Evolutionary conservation across 768 basidiomycete genomes (phyloP).

Genomic region (Boletus tylopilopsis): DNA sequence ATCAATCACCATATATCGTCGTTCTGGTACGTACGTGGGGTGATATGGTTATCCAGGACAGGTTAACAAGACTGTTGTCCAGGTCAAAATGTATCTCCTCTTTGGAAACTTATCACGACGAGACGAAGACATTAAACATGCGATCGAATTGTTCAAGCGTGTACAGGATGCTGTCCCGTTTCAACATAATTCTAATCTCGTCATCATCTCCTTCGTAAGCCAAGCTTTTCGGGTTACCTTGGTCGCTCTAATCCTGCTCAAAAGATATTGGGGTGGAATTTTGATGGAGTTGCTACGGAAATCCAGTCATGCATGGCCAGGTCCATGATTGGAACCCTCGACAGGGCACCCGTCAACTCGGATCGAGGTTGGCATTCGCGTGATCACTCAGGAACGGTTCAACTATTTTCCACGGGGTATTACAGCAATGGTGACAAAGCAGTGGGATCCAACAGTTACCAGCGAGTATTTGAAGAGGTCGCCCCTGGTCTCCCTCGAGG

Average conservation of each 20-base stretch:
- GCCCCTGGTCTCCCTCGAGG: too few relatives aligned
- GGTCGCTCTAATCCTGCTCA: neutral
- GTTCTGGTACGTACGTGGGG: too few relatives aligned
- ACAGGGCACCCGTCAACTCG: too few relatives aligned
- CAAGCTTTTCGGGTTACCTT: neutral
- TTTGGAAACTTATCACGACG: neutral
- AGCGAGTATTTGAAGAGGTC: too few relatives aligned
- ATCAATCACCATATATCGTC: too few relatives aligned
- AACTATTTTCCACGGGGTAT: too few relatives aligned
- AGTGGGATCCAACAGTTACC: too few relatives aligned
- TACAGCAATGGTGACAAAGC: too few relatives aligned
- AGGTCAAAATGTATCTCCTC: neutral
- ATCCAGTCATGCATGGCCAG: neutral
- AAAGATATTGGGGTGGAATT: conserved; percentile 15
- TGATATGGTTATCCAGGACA: neutral
- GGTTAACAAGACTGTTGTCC: neutral
- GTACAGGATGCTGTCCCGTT: neutral
- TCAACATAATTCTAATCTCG: neutral
- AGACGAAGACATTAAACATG: neutral
- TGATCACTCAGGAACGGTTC: too few relatives aligned
- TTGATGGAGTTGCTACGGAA: conserved; percentile 5
- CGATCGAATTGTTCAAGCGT: neutral
- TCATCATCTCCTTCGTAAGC: neutral
- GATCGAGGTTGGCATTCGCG: too few relatives aligned
- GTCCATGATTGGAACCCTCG: too few relatives aligned